Evolutionary conservation across 1,284 basidiomycete species (phyloP).

Genomic region (Cryptococcus amylolentus): DNA sequence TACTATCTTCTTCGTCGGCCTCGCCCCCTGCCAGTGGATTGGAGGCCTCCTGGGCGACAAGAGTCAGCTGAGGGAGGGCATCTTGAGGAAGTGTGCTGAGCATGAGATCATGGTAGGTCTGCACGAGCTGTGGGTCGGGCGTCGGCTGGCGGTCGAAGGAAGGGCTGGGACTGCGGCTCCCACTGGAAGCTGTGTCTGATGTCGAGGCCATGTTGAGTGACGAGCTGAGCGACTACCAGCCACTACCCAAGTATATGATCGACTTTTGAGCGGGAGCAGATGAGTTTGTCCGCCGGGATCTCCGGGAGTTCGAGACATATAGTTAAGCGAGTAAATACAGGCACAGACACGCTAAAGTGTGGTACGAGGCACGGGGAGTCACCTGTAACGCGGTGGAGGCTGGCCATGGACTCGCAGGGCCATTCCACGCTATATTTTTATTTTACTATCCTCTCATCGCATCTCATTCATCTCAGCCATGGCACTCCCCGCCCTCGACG

Average conservation of each 20-base stretch:
- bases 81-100: conserved; percentile 9
- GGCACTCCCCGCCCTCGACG: not conserved
- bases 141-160: conserved; percentile 6
- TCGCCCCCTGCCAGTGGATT: not conserved
- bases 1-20: not conserved
- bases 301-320: too few relatives aligned
- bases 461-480: too few relatives aligned
- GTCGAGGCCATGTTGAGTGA: too few relatives aligned
- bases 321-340: not conserved
- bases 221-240: too few relatives aligned
- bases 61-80: not conserved
- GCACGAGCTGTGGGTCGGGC: conserved; percentile 19
- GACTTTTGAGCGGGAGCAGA: too few relatives aligned
- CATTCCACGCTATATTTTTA: too few relatives aligned
- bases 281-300: too few relatives aligned
- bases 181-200: not conserved
- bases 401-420: too few relatives aligned
- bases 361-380: not conserved
- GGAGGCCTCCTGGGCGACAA: not conserved
- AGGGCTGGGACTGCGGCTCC: not conserved
- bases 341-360: not conserved
- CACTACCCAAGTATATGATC: too few relatives aligned
- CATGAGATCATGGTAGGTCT: conserved; percentile 27
- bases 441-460: too few relatives aligned
- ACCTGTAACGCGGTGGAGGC: not conserved